phyloP scores from a whole-genome alignment of 768 basidiomycete genomes.

The Porphyrellus cyaneotinctus region DNA sequence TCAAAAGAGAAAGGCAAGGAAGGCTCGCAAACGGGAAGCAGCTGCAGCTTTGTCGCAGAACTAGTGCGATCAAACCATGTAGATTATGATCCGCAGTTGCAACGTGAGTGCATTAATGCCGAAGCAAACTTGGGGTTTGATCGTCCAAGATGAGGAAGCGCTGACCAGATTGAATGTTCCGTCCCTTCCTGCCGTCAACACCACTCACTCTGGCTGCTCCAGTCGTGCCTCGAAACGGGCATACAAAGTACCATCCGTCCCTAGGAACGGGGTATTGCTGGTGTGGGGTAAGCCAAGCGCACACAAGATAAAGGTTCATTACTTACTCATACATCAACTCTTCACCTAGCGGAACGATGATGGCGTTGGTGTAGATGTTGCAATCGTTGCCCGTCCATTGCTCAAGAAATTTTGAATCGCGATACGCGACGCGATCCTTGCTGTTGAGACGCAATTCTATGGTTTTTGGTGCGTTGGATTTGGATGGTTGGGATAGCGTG shows the following conservation, averaged over 20 bases:
- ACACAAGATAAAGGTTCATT: neutral
- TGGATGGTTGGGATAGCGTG: neutral
- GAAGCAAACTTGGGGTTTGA: too few relatives aligned
- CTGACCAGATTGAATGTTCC: neutral
- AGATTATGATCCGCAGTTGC: neutral
- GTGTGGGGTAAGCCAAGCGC: neutral
- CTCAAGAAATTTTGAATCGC: conserved; percentile 6
- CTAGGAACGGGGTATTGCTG: conserved; percentile 47
- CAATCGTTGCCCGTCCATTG: conserved; percentile 11
- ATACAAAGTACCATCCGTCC: conserved; percentile 41
- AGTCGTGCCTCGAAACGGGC: conserved; percentile 46
- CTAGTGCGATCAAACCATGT: conserved; percentile 5
- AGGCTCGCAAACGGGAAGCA: conserved; percentile 10
- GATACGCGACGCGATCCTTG: conserved; percentile 22
- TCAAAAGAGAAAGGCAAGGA: conserved; percentile 13
- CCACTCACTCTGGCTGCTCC: conserved; percentile 33
- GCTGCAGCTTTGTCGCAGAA: neutral
- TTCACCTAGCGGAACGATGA: conserved; percentile 41
- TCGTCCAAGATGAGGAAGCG: too few relatives aligned
- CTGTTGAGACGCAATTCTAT: conserved; percentile 33
- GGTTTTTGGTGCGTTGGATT: conserved; percentile 3
- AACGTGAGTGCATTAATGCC: neutral
- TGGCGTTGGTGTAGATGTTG: conserved; percentile 16
- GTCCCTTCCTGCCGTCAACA: conserved; percentile 18
- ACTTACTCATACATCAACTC: conserved; percentile 53